Evolutionary conservation across 2,329 filamentous ascomycete genomes (phyloP).

Genomic region (Phaeosphaeriaceae sp.): DNA sequence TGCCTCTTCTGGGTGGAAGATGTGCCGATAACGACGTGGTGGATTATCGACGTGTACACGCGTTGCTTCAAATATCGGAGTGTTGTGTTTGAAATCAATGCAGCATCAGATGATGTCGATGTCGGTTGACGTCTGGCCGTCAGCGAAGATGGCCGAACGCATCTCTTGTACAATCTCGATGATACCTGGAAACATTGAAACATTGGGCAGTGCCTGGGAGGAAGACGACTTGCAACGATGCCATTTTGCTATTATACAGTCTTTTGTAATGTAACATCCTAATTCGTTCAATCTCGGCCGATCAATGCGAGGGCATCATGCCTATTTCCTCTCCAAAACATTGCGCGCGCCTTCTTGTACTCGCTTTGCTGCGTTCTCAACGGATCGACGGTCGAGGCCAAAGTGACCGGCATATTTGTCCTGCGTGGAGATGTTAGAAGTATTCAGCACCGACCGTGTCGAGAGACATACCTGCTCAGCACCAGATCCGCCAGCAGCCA

Average conservation of each 20-base stretch:
- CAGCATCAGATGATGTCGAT: no score
- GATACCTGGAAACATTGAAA: no score
- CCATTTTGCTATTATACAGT: constrained; percentile 8
- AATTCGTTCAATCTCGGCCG: not conserved
- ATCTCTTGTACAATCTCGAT: no score
- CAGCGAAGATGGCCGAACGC: no score
- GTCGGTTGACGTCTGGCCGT: no score
- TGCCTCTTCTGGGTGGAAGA: no score
- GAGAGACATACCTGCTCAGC: constrained; percentile 42
- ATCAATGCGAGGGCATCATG: not conserved
- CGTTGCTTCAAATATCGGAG: no score
- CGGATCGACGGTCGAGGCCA: constrained; percentile 23
- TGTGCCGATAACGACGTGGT: no score
- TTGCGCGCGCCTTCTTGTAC: constrained; percentile 36
- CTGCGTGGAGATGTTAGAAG: constrained; percentile 19
- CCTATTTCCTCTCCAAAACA: constrained; percentile 24
- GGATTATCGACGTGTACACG: no score
- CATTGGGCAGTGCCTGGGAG: no score
- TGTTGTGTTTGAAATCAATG: no score
- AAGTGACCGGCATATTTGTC: constrained; percentile 42
- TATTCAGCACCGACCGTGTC: not conserved
- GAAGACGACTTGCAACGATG: no score
- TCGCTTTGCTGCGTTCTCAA: constrained; percentile 34
- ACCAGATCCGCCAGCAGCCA: constrained; percentile 37
- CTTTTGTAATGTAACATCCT: not conserved